Evolutionary conservation across 2,329 filamentous ascomycete species (phyloP).

Genomic region (Colletotrichum eremochloae): DNA sequence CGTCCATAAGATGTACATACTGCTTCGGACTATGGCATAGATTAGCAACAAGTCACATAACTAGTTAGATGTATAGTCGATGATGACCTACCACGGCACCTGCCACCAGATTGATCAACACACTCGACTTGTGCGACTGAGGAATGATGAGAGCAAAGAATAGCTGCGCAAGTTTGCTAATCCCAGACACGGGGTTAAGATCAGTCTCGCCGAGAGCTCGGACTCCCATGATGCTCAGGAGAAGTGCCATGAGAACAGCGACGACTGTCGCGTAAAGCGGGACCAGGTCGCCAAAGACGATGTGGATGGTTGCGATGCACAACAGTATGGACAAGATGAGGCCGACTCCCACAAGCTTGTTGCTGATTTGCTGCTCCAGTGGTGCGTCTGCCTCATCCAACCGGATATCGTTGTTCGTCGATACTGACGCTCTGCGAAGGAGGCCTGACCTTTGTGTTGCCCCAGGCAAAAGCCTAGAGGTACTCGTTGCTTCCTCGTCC

Average conservation of each 20-base stretch:
- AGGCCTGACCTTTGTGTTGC: not conserved
- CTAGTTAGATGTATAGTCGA: not conserved
- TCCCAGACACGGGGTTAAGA: constrained; percentile 95
- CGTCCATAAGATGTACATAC: constrained; percentile 46
- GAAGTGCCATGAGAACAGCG: constrained; percentile 86
- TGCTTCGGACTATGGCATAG: constrained; percentile 54
- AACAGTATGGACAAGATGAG: constrained; percentile 82
- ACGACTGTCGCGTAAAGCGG: constrained; percentile 81
- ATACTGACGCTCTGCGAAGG: not conserved
- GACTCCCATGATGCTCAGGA: constrained; percentile 81
- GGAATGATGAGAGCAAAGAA: constrained; percentile 94
- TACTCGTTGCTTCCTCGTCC: constrained; percentile 17
- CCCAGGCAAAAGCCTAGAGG: constrained; percentile 22
- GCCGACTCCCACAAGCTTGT: constrained; percentile 78
- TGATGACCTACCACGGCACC: constrained; percentile 77
- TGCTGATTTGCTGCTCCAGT: constrained; percentile 82
- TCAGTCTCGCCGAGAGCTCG: constrained; percentile 85
- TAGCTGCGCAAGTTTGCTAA: constrained; percentile 95
- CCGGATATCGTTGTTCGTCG: not conserved
- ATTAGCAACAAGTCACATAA: constrained; percentile 5
- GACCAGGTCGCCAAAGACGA: constrained; percentile 86
- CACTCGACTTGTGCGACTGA: constrained; percentile 81
- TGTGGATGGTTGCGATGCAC: constrained; percentile 84
- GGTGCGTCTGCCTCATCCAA: constrained; percentile 89
- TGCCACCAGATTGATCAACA: constrained; percentile 95